Evolutionary conservation across 2,329 filamentous ascomycete genomes (phyloP).

Genomic region (Elsinoe necatrix): DNA sequence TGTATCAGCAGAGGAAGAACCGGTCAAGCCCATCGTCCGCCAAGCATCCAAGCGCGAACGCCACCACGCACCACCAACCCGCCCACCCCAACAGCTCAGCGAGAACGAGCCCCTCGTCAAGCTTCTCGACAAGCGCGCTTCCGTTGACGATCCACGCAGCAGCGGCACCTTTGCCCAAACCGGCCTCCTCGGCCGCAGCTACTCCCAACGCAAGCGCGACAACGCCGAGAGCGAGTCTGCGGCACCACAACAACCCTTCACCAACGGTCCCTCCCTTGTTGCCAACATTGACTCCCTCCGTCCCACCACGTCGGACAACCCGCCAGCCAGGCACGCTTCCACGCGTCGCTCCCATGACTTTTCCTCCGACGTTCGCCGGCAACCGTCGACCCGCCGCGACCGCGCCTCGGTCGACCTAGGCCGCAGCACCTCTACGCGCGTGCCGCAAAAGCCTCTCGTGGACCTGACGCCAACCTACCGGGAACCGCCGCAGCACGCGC

Average conservation of each 20-base stretch:
- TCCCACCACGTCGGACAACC: not conserved
- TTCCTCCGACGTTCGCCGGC: slow-evolving; percentile 8
- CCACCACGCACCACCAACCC: slow-evolving; percentile 30
- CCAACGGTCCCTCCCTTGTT: slow-evolving; percentile 49
- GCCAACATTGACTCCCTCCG: slow-evolving; percentile 29
- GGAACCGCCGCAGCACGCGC: slow-evolving; percentile 53
- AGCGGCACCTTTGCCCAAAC: slow-evolving; percentile 36
- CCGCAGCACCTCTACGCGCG: slow-evolving; percentile 37
- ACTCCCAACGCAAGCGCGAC: slow-evolving; percentile 39
- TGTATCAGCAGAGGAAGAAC: slow-evolving; percentile 30
- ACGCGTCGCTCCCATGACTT: slow-evolving; percentile 24
- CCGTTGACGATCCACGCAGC: slow-evolving; percentile 18
- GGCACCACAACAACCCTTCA: slow-evolving; percentile 39
- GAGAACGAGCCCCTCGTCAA: slow-evolving; percentile 32
- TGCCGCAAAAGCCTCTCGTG: slow-evolving; percentile 53
- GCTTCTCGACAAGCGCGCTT: slow-evolving; percentile 20
- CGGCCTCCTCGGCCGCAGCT: slow-evolving; percentile 43
- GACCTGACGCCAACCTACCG: slow-evolving; percentile 58
- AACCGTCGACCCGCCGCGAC: slow-evolving; percentile 17
- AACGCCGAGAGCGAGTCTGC: slow-evolving; percentile 32
- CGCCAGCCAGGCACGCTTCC: slow-evolving; percentile 25
- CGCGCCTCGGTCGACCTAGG: slow-evolving; percentile 32
- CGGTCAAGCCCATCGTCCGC: slow-evolving; percentile 20
- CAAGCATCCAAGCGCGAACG: slow-evolving; percentile 33
- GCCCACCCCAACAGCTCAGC: slow-evolving; percentile 22